phyloP scores from a whole-genome alignment of 2,329 filamentous ascomycete genomes.

The Xylariaceae sp. region DNA sequence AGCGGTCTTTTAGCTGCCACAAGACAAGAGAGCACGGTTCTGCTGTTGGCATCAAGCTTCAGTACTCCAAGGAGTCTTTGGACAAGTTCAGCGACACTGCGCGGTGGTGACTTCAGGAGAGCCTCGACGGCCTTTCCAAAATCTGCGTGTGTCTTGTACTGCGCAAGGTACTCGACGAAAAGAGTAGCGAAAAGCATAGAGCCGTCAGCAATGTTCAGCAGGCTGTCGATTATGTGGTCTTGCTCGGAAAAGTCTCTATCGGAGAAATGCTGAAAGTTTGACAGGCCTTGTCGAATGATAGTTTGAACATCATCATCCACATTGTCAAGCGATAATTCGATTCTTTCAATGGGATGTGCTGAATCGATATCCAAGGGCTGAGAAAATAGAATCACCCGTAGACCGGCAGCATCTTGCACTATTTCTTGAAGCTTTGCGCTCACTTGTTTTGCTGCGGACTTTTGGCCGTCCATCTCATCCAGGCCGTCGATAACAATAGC shows the following conservation, averaged over 20 bases:
- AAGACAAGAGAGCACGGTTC: slow-evolving; percentile 15
- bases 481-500: slow-evolving; percentile 23
- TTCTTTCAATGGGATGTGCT: slow-evolving; percentile 8
- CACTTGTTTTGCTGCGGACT: slow-evolving; percentile 22
- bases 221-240: slow-evolving; percentile 13
- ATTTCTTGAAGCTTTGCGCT: slow-evolving; percentile 20
- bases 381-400: slow-evolving; percentile 21
- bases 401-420: slow-evolving; percentile 11
- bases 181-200: slow-evolving; percentile 20
- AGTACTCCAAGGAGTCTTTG: slow-evolving; percentile 11
- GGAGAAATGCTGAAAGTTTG: slow-evolving; percentile 4
- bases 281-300: slow-evolving; percentile 22
- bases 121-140: slow-evolving; percentile 17
- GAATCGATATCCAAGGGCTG: slow-evolving; percentile 15
- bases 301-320: slow-evolving; percentile 23
- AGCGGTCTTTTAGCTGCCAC: slow-evolving; percentile 22
- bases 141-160: slow-evolving; percentile 16
- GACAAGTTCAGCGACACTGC: slow-evolving; percentile 14
- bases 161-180: slow-evolving; percentile 16
- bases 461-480: slow-evolving; percentile 26
- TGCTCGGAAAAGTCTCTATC: slow-evolving; percentile 11
- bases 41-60: slow-evolving; percentile 17
- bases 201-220: slow-evolving; percentile 16
- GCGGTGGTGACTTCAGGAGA: slow-evolving; percentile 14
- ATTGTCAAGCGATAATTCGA: slow-evolving; percentile 22